Evolutionary conservation across 2,329 filamentous ascomycete species (phyloP).

Genomic region (Claviceps cyperi): DNA sequence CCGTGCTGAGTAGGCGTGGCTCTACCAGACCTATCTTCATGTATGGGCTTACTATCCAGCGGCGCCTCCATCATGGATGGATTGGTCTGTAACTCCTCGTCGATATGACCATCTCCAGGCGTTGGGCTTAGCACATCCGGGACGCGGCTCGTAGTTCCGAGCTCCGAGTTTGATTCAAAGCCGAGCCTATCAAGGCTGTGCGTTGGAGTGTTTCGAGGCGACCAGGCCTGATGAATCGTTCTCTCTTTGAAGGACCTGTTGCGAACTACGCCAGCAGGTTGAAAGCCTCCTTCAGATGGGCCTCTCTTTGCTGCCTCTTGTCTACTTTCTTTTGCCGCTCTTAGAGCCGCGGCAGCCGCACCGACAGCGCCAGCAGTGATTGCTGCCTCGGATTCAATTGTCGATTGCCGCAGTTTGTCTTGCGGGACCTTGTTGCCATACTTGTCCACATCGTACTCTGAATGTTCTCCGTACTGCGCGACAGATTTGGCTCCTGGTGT

Average conservation of each 20-base stretch:
- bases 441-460: slow-evolving; percentile 44
- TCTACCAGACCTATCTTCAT: slow-evolving; percentile 40
- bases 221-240: slow-evolving; percentile 36
- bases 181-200: slow-evolving; percentile 45
- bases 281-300: slow-evolving; percentile 23
- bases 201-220: slow-evolving; percentile 39
- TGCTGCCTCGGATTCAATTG: slow-evolving; percentile 41
- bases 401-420: slow-evolving; percentile 31
- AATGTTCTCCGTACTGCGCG: slow-evolving; percentile 30
- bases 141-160: slow-evolving; percentile 51
- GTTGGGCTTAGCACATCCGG: slow-evolving; percentile 56
- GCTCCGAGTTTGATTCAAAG: slow-evolving; percentile 35
- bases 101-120: slow-evolving; percentile 58
- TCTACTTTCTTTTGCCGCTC: slow-evolving; percentile 33
- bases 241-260: slow-evolving; percentile 55
- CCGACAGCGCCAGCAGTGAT: slow-evolving; percentile 43
- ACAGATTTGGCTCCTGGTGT: slow-evolving; percentile 25
- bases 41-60: slow-evolving; percentile 34
- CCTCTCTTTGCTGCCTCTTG: slow-evolving; percentile 20
- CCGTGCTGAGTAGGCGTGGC: slow-evolving; percentile 31
- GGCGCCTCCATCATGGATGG: slow-evolving; percentile 71
- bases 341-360: slow-evolving; percentile 36
- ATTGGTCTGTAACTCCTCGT: slow-evolving; percentile 65
- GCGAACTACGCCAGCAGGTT: slow-evolving; percentile 37
- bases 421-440: slow-evolving; percentile 40